Evolutionary conservation across 495 filamentous ascomycete species (phyloP).

Genomic region (Annulohypoxylon moriforme): DNA sequence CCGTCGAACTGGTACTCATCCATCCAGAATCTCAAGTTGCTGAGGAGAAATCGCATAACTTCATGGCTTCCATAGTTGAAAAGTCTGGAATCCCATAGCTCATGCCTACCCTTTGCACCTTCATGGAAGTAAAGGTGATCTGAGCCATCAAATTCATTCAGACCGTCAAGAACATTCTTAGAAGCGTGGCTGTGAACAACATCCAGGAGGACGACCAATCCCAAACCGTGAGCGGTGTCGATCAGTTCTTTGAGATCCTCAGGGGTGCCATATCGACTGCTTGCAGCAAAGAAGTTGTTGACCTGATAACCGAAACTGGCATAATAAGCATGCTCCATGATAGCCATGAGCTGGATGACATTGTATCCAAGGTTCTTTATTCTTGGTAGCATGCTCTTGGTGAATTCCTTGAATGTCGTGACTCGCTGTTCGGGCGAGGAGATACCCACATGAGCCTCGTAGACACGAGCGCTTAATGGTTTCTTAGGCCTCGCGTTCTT

Average conservation of each 20-base stretch:
- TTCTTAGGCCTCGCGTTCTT: slow-evolving; percentile 85
- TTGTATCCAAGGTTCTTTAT: slow-evolving; percentile 95
- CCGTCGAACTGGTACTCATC: slow-evolving; percentile 97
- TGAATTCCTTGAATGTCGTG: slow-evolving; percentile 97
- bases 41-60: slow-evolving; percentile 91
- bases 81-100: slow-evolving; percentile 93
- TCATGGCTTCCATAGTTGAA: slow-evolving; percentile 98
- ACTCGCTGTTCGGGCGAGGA: slow-evolving; percentile 90
- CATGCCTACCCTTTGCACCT: slow-evolving; percentile 83
- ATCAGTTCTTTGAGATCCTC: slow-evolving; percentile 97
- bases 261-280: slow-evolving; percentile 92
- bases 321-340: slow-evolving; percentile 99
- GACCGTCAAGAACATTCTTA: slow-evolving; percentile 93
- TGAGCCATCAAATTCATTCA: slow-evolving; percentile 94
- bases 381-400: slow-evolving; percentile 86
- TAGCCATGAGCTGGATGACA: slow-evolving; percentile 97
- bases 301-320: slow-evolving; percentile 99
- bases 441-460: slow-evolving; percentile 98
- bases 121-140: slow-evolving; percentile 97
- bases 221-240: slow-evolving; percentile 92
- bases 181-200: slow-evolving; percentile 98
- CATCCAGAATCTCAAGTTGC: slow-evolving; percentile 99
- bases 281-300: slow-evolving; percentile 98
- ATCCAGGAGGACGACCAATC: slow-evolving; percentile 91
- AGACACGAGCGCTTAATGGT: slow-evolving; percentile 87